A percentile compares a stretch with the other conserved stretches of the same genome.
phyloP scores from a whole-genome alignment of 1,139 yeast genomes.

The Suhomyces chickasaworum region DNA sequence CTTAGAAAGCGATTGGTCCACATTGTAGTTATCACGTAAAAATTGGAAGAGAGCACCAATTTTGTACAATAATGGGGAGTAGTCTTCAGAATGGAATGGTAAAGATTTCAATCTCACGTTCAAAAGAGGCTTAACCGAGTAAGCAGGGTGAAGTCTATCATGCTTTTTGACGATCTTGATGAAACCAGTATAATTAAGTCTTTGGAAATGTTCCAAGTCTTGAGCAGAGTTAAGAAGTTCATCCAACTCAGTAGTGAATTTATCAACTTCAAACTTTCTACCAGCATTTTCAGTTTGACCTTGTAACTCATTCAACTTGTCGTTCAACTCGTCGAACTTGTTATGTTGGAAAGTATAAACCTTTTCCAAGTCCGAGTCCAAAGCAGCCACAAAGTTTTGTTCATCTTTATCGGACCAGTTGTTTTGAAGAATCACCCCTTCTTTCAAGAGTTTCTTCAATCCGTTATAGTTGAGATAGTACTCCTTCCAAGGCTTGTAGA shows the following conservation, averaged over 20 bases:
- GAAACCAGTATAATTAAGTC: conserved; percentile 93
- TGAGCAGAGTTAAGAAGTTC: conserved; percentile 73
- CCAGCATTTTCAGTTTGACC: conserved; percentile 35
- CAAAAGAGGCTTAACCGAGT: conserved; percentile 83
- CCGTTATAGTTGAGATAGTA: conserved; percentile 79
- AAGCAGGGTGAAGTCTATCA: conserved; percentile 83
- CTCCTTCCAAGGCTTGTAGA: conserved; percentile 85
- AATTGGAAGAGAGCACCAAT: conserved; percentile 80
- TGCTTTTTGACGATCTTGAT: conserved; percentile 93
- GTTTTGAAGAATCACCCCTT: conserved; percentile 58
- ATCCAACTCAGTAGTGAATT: conserved; percentile 69
- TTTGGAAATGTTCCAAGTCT: conserved; percentile 84
- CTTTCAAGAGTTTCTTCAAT: conserved; percentile 80
- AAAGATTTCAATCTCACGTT: conserved; percentile 83
- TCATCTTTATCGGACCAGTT: conserved; percentile 58
- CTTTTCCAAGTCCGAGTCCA: conserved; percentile 85
- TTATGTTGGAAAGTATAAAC: conserved; percentile 85
- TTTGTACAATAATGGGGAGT: conserved; percentile 85
- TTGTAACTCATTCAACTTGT: conserved; percentile 66
- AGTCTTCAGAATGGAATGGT: conserved; percentile 94
- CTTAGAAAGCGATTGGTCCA: conserved; percentile 44
- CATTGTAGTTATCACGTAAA: conserved; percentile 64
- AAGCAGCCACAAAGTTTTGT: conserved; percentile 72
- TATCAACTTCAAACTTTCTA: conserved; percentile 50
- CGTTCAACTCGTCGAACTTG: conserved; percentile 70